Evolutionary conservation across 306 rosid genomes (phyloP).

Genomic region (Cucumis sativus): Cucumber_9930_V3 NC_026661.2:10905001-10905500

Average conservation of each 20-base stretch:
- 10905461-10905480: slow-evolving; percentile 88
- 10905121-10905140: not conserved
- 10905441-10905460: slow-evolving; percentile 15
- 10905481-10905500: slow-evolving; percentile 81
- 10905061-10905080: slow-evolving; percentile 73
- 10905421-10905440: not conserved
- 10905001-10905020: slow-evolving; percentile 87
- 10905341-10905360: not conserved
- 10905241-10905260: slow-evolving; percentile 94
- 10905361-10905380: not conserved
- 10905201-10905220: slow-evolving; percentile 98
- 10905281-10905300: not conserved
- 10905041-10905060: slow-evolving; percentile 74
- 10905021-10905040: slow-evolving; percentile 90
- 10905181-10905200: slow-evolving; percentile 95
- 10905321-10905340: not conserved
- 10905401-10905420: not conserved
- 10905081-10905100: slow-evolving; percentile 21
- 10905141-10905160: not conserved
- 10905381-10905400: not conserved
- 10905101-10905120: not conserved
- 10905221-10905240: slow-evolving; percentile 82
- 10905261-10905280: slow-evolving; percentile 59
- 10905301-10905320: not conserved
- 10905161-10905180: slow-evolving; percentile 69